A percentile compares a stretch with the other conserved stretches of the same genome.
Evolutionary conservation across 192 early-diverging fungal genomes (phyloP).

Genomic region (Gigaspora rosea): DNA sequence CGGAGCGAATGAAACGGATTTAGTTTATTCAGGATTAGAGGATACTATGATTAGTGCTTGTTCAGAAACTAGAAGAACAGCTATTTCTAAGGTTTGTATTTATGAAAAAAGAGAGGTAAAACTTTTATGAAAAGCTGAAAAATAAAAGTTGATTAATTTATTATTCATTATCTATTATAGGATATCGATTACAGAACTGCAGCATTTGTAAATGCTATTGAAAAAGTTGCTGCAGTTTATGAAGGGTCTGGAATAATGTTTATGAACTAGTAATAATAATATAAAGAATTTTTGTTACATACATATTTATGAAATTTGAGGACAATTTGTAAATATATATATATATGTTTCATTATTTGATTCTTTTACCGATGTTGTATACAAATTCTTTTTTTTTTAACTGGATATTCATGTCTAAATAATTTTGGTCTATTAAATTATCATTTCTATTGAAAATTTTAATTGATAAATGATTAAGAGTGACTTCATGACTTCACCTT

Average conservation of each 20-base stretch:
- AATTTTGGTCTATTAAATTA: too few species aligned
- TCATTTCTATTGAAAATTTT: too few species aligned
- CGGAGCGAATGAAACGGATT: conserved; percentile 82
- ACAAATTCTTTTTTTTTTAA: too few species aligned
- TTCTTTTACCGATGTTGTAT: too few species aligned
- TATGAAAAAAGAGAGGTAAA: neutral
- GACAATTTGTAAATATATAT: too few species aligned
- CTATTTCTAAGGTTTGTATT: conserved; percentile 45
- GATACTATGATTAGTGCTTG: conserved; percentile 86
- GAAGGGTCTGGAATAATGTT: conserved; percentile 79
- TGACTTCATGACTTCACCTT: too few species aligned
- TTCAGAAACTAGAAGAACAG: conserved; percentile 71
- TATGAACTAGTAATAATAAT: conserved; percentile 35
- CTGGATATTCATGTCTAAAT: too few species aligned
- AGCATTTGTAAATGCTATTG: conserved; percentile 76
- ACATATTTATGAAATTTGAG: too few species aligned
- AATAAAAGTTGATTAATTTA: neutral
- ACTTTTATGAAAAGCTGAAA: too few species aligned
- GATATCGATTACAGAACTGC: conserved; percentile 79
- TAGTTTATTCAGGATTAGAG: conserved; percentile 83
- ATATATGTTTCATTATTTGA: too few species aligned
- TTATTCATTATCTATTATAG: neutral
- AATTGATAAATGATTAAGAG: too few species aligned
- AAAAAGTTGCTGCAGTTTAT: conserved; percentile 77
- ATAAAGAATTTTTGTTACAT: too few species aligned